A percentile compares a stretch with the other conserved stretches of the same genome.
These are phyloP conservation scores for Cryptococcus sp. DNA, from an alignment of 1,284 basidiomycete genomes.

Conservation along the genomic window DNA sequence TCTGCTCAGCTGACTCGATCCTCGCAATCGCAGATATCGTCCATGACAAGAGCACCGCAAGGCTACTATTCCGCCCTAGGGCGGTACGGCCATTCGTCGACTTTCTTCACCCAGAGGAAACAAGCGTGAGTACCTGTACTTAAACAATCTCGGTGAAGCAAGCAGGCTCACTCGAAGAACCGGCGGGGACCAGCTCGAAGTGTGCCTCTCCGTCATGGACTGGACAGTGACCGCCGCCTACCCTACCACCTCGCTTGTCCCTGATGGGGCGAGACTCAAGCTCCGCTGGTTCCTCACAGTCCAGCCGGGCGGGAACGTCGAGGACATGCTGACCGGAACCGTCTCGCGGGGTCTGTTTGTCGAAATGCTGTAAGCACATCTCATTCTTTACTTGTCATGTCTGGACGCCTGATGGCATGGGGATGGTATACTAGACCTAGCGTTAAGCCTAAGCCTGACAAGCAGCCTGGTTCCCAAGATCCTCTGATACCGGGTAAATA, in stretches of 20 bases:
- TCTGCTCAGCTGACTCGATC: neutral
- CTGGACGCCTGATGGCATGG: conserved; percentile 3
- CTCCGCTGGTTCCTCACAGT: conserved; percentile 49
- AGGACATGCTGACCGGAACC: conserved; percentile 46
- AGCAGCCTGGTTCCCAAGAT: conserved; percentile 23
- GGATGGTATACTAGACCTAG: conserved; percentile 14
- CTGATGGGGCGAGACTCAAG: conserved; percentile 30
- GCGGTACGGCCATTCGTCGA: conserved; percentile 41
- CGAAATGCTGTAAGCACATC: conserved; percentile 42
- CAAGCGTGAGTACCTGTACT: conserved; percentile 29
- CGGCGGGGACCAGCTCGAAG: conserved; percentile 35
- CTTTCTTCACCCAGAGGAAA: conserved; percentile 41
- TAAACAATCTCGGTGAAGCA: too few species aligned
- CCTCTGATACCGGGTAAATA: conserved; percentile 47
- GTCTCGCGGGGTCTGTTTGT: conserved; percentile 41
- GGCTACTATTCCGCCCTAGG: conserved; percentile 46
- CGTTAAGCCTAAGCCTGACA: conserved; percentile 26
- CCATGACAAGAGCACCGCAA: conserved; percentile 42
- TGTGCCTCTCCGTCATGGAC: conserved; percentile 39
- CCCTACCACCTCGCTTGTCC: conserved; percentile 36
- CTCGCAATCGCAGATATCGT: conserved; percentile 23
- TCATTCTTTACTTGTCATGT: neutral
- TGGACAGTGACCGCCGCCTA: conserved; percentile 48
- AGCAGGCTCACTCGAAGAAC: too few species aligned
- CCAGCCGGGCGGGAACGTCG: conserved; percentile 38